Base-by-base conservation (phyloP, 768 basidiomycete species). In the Calvatia gigantea region DNA sequence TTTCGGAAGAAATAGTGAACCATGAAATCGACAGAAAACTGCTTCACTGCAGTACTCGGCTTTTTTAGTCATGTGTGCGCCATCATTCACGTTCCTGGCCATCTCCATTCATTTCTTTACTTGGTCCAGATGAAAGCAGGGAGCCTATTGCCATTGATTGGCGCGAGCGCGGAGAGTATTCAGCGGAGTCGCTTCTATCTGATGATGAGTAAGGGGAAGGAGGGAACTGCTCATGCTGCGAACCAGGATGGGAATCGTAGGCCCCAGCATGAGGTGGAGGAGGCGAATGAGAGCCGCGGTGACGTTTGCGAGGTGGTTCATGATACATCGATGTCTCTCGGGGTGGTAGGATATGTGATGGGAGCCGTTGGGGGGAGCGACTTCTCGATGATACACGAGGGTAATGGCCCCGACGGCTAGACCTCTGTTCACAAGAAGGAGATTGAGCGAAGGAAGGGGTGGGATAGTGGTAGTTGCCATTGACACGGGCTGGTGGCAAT, bases 71-170 rank as follows among this genome's bases (percentile, higher is more conserved):
- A 56, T 56, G 29, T n/a, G n/a, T 45, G 29, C 32, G 25, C 41
- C 49, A 63, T 66, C 60, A 70, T 56, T 70, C 69, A 29, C 67
- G 64, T 35, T 67, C 66, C 54, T 60, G 62, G 50, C 57, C 65
- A 50, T 75, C 73, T 25, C 68, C 69, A 50, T 69, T 71, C 43
- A 65, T 61, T 39, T 75, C 75, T 64, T 71, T 68, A 59, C 67
- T 70, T 51, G 76, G 65, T 50, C 80, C 62, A 63, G 73, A 57
- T 17, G 85, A 81, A 21, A 90, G 76, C 28, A 92, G 70, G 1
- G 87, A 87, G 25, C 86, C 88, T 61, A 92, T 91, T 41, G 87
- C 84, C 89, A 91, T 91, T 33, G 86, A 85, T 14, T 81, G 82
- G 54, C 85, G 76, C 51, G 87, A 84, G 45, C 85, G 80, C 41